A percentile compares a stretch with the other conserved stretches of the same genome.
phyloP scores from a whole-genome alignment of 257 asterid species.

The Nicotiana paniculata region DNA sequence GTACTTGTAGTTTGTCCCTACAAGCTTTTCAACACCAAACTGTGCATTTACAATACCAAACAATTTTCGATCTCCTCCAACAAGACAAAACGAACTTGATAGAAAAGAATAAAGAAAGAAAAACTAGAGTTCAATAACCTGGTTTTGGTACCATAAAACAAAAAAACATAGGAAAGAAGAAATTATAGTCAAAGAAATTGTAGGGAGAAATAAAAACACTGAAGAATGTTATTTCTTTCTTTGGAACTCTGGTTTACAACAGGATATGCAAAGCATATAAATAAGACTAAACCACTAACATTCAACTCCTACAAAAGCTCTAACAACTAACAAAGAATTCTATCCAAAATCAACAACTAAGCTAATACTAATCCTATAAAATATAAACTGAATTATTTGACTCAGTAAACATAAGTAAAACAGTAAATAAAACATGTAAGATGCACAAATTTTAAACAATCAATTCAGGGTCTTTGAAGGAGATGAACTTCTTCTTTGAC shows the following conservation, averaged over 20 bases:
- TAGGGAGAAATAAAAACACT: not conserved
- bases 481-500: too few relatives aligned
- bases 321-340: not conserved
- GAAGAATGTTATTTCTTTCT: too few relatives aligned
- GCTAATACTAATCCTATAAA: too few relatives aligned
- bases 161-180: not conserved
- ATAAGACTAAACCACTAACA: not conserved
- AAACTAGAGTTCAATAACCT: not conserved
- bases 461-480: too few relatives aligned
- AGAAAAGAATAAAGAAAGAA: not conserved
- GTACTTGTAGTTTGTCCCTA: slow-evolving; percentile 10
- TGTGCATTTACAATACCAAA: not conserved
- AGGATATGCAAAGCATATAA: not conserved
- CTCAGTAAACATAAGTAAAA: not conserved
- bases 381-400: not conserved
- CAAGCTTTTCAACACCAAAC: slow-evolving; percentile 15
- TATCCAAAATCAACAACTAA: not conserved
- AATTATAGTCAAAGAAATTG: not conserved
- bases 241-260: not conserved
- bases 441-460: not conserved
- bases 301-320: not conserved
- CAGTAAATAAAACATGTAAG: too few relatives aligned
- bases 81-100: slow-evolving; percentile 1
- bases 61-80: not conserved
- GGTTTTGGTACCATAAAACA: not conserved